Base-by-base conservation (phyloP, 768 basidiomycete species). In the Psilocybe cubensis region DNA sequence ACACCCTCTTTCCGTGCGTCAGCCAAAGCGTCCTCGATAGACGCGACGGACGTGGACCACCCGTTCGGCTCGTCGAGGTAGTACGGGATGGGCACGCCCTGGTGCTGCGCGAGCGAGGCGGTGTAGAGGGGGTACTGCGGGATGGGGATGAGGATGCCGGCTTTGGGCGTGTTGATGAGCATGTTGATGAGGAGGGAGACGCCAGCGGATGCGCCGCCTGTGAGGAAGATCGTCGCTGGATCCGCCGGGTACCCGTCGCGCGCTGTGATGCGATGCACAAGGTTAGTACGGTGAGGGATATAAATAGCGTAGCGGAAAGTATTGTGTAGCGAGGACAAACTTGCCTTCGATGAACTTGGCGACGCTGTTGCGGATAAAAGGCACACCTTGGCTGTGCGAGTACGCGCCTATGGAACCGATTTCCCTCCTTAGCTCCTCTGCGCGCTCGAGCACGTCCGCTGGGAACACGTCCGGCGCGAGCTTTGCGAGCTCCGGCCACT, bases 51-150 rank as follows among this genome's bases (percentile, higher is more conserved):
- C 17, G 95, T 93, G 6, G 89, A 84, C 96, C 96, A 99, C 45
- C 74, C 90, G 2, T 83, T 75, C 1, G 82, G 66, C 72, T 97
- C 96, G 62, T 94, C 86, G 18, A 98, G 89, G 73, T 91, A 85
- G 74, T 98, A 99, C 0, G 94, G 92, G 40, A 98, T 76, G 0
- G 92, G 78, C 4, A 82, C 76, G n/a, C 95, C 96, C 43, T 81
- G 80, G 70, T 84, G 85, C 66, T 94, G 89, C 1, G 96, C 92
- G 48, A 99, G 86, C 1, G 95, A 87, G 28, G 96, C 96, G 33
- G 96, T 98, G 74, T 99, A 99, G 10, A 99, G 82, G 1, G 96
- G 96, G 71, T 99, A 98, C 75, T 99, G 96, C 2, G 96, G 96
- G 60, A 99, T 98, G 28, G 96, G 96, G 67, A 98, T 97, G 52